phyloP scores from a whole-genome alignment of 1,139 yeast species.

The Saccharomyces hybrid region DNA sequence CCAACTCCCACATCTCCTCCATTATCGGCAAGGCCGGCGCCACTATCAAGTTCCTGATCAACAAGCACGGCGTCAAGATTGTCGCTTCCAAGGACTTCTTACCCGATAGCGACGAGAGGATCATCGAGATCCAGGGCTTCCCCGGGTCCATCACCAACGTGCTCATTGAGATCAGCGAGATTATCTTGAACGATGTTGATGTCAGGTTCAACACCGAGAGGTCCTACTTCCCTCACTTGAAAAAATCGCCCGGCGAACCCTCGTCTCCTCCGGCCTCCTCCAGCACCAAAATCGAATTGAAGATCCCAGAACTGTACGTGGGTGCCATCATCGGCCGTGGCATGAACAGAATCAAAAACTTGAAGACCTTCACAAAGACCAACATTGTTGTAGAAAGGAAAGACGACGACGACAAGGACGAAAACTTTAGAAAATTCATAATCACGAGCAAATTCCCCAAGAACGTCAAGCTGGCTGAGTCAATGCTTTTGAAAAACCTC shows the following conservation, averaged over 20 bases:
- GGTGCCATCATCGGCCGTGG: constrained; percentile 88
- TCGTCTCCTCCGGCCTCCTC: constrained; percentile 1
- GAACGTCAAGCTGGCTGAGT: constrained; percentile 26
- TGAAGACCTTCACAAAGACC: constrained; percentile 74
- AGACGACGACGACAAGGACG: constrained; percentile 47
- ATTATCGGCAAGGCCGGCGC: constrained; percentile 81
- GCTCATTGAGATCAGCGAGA: constrained; percentile 38
- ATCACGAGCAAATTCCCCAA: constrained; percentile 50
- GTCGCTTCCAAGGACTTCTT: constrained; percentile 82
- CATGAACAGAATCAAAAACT: constrained; percentile 81
- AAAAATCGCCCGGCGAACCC: not conserved
- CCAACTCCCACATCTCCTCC: constrained; percentile 86
- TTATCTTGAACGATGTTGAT: constrained; percentile 22
- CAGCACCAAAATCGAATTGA: constrained; percentile 18
- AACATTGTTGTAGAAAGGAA: constrained; percentile 72
- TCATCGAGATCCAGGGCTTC: constrained; percentile 81
- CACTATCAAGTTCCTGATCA: constrained; percentile 76
- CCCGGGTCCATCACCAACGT: constrained; percentile 66
- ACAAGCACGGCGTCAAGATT: constrained; percentile 62
- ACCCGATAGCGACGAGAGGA: constrained; percentile 77
- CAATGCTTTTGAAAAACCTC: constrained; percentile 42
- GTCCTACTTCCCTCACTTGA: constrained; percentile 21
- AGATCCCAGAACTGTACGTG: constrained; percentile 73
- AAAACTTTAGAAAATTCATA: constrained; percentile 63
- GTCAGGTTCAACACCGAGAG: constrained; percentile 16